phyloP scores from a whole-genome alignment of 2,329 filamentous ascomycete genomes.

The Cercospora sesami region DNA sequence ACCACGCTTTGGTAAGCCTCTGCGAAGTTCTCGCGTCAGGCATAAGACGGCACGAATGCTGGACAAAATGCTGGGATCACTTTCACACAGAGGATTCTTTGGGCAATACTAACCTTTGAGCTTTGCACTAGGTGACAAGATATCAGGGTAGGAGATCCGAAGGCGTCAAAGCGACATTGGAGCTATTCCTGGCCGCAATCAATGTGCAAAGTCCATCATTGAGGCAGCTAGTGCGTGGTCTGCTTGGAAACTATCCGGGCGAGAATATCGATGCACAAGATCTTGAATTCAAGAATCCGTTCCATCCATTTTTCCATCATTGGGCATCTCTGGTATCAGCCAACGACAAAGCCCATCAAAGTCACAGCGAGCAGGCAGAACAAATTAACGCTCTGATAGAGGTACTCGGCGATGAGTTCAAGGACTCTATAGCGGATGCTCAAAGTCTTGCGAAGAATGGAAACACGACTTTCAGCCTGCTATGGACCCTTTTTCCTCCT shows the following conservation, averaged over 20 bases:
- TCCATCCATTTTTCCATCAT: slow-evolving; percentile 23
- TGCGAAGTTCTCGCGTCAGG: not conserved
- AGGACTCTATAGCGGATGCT: slow-evolving; percentile 8
- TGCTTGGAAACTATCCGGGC: slow-evolving; percentile 23
- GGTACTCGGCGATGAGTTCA: slow-evolving; percentile 16
- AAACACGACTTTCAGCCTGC: slow-evolving; percentile 22
- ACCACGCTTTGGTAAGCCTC: slow-evolving; percentile 17
- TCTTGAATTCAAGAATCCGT: slow-evolving; percentile 20
- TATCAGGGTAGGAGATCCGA: slow-evolving; percentile 18
- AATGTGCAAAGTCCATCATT: slow-evolving; percentile 22
- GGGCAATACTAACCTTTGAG: not conserved
- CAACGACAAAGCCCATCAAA: slow-evolving; percentile 10
- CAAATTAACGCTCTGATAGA: slow-evolving; percentile 18
- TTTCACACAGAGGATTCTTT: not conserved
- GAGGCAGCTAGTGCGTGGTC: slow-evolving; percentile 13
- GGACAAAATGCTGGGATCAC: not conserved
- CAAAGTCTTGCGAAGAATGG: slow-evolving; percentile 21
- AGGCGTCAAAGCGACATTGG: slow-evolving; percentile 11
- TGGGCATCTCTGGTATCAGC: slow-evolving; percentile 16
- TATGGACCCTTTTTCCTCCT: slow-evolving; percentile 26
- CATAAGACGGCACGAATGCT: not conserved
- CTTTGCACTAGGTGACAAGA: not conserved
- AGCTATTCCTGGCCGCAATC: slow-evolving; percentile 18
- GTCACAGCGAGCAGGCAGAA: slow-evolving; percentile 10
- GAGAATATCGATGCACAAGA: slow-evolving; percentile 22